Conservation (phyloP, 441 rosid genomes). For the Populus trichocarpa region DNA sequence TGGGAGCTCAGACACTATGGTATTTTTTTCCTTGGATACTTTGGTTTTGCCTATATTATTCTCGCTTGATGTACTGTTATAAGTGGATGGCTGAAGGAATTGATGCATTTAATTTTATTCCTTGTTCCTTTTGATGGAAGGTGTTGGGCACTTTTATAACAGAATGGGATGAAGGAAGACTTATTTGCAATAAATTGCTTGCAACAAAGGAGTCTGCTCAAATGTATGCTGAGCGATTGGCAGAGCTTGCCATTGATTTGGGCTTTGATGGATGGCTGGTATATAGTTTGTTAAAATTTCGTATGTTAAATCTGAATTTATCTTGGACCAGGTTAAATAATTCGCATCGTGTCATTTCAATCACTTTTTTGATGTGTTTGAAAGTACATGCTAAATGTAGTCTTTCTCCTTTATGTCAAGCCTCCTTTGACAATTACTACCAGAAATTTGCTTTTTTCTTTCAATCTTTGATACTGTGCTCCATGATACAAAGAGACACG, state of each 20-base stretch:
- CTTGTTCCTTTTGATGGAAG: constrained; percentile 38
- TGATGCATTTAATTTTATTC: constrained; percentile 9
- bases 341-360: not conserved
- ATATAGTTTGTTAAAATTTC: constrained; percentile 1
- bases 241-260: constrained; percentile 60
- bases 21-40: not conserved
- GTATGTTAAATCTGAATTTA: not conserved
- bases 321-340: not conserved
- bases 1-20: not conserved
- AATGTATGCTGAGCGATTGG: constrained; percentile 65
- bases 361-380: not conserved
- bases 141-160: constrained; percentile 86
- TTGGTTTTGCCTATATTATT: constrained; percentile 3
- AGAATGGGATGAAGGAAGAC: constrained; percentile 74
- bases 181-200: constrained; percentile 51
- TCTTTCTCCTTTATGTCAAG: not conserved
- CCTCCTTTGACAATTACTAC: not conserved
- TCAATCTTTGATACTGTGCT: not conserved
- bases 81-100: constrained; percentile 6
- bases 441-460: not conserved
- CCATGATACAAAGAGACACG: not conserved
- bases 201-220: constrained; percentile 66
- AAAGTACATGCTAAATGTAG: not conserved
- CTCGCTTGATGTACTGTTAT: not conserved
- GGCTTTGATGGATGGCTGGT: constrained; percentile 98